Conservation (phyloP, 2,329 filamentous ascomycete genomes). For the Teratosphaeriaceae sp. region DNA sequence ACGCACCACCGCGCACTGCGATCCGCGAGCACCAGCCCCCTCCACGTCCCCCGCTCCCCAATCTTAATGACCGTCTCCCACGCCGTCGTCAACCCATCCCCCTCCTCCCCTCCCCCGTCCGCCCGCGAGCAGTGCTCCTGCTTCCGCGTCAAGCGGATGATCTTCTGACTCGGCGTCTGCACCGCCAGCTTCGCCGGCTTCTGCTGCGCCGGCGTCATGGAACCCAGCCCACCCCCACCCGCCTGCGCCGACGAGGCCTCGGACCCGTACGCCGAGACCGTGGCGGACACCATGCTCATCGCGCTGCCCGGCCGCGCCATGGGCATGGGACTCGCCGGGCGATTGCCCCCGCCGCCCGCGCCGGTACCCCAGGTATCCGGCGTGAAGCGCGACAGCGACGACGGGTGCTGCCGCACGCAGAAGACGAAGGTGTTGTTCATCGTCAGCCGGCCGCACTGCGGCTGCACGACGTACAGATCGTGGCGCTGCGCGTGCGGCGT, state of each 20-base stretch:
- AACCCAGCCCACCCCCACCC: too few relatives aligned
- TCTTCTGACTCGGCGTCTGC: conserved; percentile 90
- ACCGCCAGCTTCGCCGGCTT: conserved; percentile 96
- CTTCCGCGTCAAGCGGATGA: conserved; percentile 77
- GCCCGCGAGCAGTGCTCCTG: conserved; percentile 50
- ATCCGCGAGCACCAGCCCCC: conserved; percentile 75
- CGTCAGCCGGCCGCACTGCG: conserved; percentile 80
- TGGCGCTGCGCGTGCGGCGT: conserved; percentile 97
- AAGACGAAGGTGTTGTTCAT: conserved; percentile 99
- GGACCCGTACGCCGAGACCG: conserved; percentile 45
- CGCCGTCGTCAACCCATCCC: conserved; percentile 60
- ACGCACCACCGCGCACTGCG: conserved; percentile 82
- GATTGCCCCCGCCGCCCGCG: conserved; percentile 31
- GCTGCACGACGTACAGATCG: conserved; percentile 93
- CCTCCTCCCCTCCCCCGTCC: conserved; percentile 49
- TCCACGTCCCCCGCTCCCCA: conserved; percentile 73
- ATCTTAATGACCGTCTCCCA: conserved; percentile 94
- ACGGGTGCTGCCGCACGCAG: conserved; percentile 85
- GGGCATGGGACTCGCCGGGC: conserved; percentile 46
- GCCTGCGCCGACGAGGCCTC: conserved; percentile 49
- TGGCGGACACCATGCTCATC: conserved; percentile 53
- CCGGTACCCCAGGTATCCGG: conserved; percentile 33
- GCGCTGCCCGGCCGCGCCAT: conserved; percentile 50
- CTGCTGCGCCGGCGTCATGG: conserved; percentile 44
- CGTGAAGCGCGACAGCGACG: conserved; percentile 44